Base-by-base conservation (phyloP, 768 basidiomycete genomes). In the Paxillus ammoniavirescens region DNA sequence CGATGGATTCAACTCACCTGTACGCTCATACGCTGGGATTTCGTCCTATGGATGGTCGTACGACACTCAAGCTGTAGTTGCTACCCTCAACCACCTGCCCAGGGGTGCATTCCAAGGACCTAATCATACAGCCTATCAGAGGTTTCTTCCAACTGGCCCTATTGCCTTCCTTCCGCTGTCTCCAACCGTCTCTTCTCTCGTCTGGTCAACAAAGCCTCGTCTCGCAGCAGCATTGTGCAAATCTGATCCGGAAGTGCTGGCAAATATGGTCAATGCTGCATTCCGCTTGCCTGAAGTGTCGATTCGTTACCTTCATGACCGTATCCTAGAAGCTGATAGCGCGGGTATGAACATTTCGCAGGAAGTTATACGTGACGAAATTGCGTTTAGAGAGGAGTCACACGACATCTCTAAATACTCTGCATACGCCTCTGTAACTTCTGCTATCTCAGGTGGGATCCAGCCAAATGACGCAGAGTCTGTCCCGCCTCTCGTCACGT, bases 1-100 rank as follows among this genome's bases (percentile, higher is more conserved):
- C 5, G 97, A 98, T 64, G 97, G 97, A 4, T 87, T 85, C 67
- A 95, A 93, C 64, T 98, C 95, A 0, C 94, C 95, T 10, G 97
- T 98, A 21, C 84, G 94, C 43, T 68, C 85, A 23, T 98, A 87
- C 65, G 89, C 94, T 0, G 77, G 84, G 23, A 97, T 98, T 57
- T 75, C 86, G 21, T 87, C 92, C 0, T 95, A 85, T 63, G 96
- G 96, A 3, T 97, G 95, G 89, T 78, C 86, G 0, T 99, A 99
- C 69, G 81, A 89, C 54, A 87, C 89, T 0, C 89, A 91, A 62
- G 94, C 89, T 8, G 80, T 98, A 40, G 97, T 99, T 35, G 91
- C 91, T 4, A 97, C 93, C 0, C 79, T 99, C 61, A 68, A 77
- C 42, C 91, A 98, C 66, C 71, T 78, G 15, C 82, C 91, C 2